Conservation (phyloP, 2,329 filamentous ascomycete genomes). For the Raffaelea deltoideospora region DNA sequence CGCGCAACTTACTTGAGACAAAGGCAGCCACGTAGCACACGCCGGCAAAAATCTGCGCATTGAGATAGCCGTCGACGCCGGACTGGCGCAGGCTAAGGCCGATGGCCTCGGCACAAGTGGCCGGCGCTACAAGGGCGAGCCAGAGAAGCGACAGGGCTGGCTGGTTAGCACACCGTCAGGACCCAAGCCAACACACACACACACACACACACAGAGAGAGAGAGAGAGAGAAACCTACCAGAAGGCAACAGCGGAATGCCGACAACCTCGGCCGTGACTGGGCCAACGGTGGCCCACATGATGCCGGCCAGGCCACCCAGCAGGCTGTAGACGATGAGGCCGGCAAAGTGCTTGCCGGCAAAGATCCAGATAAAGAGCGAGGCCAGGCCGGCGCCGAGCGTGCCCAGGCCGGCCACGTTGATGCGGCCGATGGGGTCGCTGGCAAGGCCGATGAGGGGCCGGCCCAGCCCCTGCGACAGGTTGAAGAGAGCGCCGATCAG, state of each 20-base stretch:
- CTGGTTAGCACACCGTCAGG: background rate
- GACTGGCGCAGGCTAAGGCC: slow-evolving; percentile 36
- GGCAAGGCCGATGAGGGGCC: slow-evolving; percentile 57
- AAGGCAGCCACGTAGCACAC: slow-evolving; percentile 44
- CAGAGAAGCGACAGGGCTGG: slow-evolving; percentile 50
- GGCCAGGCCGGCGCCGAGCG: slow-evolving; percentile 47
- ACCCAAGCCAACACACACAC: no score
- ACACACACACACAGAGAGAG: background rate
- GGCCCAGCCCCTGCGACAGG: slow-evolving; percentile 48
- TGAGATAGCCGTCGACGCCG: slow-evolving; percentile 29
- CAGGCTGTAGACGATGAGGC: slow-evolving; percentile 56
- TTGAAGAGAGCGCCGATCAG: slow-evolving; percentile 62
- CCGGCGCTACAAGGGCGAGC: slow-evolving; percentile 55
- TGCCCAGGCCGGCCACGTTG: slow-evolving; percentile 54
- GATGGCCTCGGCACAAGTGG: slow-evolving; percentile 53
- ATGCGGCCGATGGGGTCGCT: slow-evolving; percentile 56
- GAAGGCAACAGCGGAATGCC: slow-evolving; percentile 54
- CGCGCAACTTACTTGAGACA: slow-evolving; percentile 21
- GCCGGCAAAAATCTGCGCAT: slow-evolving; percentile 43
- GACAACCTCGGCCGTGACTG: slow-evolving; percentile 60
- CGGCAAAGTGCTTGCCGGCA: slow-evolving; percentile 45
- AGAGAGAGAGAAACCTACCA: slow-evolving; percentile 18
- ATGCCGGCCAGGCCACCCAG: slow-evolving; percentile 55
- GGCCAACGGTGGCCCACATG: slow-evolving; percentile 54
- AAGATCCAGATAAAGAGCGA: slow-evolving; percentile 60